These are phyloP conservation scores for Zygosaccharomyces siamensis DNA, from an alignment of 805 yeast species.

Conservation along the genomic window DNA sequence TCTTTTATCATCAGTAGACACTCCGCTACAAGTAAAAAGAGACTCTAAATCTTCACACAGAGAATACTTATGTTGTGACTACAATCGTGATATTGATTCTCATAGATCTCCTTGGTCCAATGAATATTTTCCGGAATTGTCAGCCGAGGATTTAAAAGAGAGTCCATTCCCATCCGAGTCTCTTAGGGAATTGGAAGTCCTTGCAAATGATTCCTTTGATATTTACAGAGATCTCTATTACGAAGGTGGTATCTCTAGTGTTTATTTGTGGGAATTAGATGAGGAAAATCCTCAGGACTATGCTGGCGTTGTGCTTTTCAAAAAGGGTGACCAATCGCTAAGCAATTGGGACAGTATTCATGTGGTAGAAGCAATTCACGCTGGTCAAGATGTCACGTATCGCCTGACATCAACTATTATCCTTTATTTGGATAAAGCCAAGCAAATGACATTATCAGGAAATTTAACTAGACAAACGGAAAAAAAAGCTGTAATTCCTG, in stretches of 20 bases:
- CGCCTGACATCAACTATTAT: slow-evolving; percentile 85
- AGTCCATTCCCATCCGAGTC: slow-evolving; percentile 68
- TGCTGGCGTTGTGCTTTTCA: slow-evolving; percentile 87
- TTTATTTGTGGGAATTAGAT: slow-evolving; percentile 87
- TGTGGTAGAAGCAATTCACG: slow-evolving; percentile 69
- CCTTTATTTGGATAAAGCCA: slow-evolving; percentile 51
- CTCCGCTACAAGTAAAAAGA: slow-evolving; percentile 50
- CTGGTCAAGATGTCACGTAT: slow-evolving; percentile 44
- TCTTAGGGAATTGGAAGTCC: slow-evolving; percentile 68
- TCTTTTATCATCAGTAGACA: slow-evolving; percentile 77
- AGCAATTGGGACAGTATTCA: slow-evolving; percentile 93
- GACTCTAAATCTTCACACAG: slow-evolving; percentile 42
- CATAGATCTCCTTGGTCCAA: slow-evolving; percentile 90
- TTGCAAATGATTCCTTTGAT: slow-evolving; percentile 87
- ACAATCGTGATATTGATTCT: slow-evolving; percentile 91
- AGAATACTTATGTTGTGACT: slow-evolving; percentile 80
- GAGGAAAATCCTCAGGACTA: slow-evolving; percentile 47
- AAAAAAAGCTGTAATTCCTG: slow-evolving; percentile 41
- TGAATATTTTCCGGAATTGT: slow-evolving; percentile 42
- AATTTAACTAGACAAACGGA: slow-evolving; percentile 80
- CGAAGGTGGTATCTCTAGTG: slow-evolving; percentile 89
- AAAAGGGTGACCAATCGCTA: slow-evolving; percentile 45
- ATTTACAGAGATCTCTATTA: slow-evolving; percentile 89
- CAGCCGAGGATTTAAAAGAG: slow-evolving; percentile 52
- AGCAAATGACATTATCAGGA: slow-evolving; percentile 60